phyloP scores from a whole-genome alignment of 179 eudicot species.

The Silene coronaria region DNA sequence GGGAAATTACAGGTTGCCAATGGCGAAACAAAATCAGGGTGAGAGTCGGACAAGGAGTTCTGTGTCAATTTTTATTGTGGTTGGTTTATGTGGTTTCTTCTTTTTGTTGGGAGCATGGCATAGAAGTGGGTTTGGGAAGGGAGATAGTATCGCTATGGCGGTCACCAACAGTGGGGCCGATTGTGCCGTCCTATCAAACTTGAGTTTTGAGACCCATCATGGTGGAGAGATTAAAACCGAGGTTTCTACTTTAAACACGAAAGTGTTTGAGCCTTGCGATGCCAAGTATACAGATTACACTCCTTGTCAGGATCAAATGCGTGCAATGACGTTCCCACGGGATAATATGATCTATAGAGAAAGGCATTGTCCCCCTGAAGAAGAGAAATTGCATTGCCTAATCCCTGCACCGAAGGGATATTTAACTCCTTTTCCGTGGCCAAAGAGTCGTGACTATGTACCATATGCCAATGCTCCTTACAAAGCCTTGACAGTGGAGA shows the following conservation, averaged over 20 bases:
- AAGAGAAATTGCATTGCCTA: slow-evolving; percentile 54
- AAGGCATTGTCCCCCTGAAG: slow-evolving; percentile 59
- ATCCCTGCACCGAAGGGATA: slow-evolving; percentile 74
- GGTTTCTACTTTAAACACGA: slow-evolving; percentile 17
- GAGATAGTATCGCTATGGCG: slow-evolving; percentile 63
- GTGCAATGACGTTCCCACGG: slow-evolving; percentile 62
- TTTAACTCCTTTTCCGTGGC: slow-evolving; percentile 73
- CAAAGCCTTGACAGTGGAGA: slow-evolving; percentile 72
- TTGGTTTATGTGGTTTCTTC: slow-evolving; percentile 63
- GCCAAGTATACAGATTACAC: slow-evolving; percentile 53
- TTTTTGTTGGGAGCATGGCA: slow-evolving; percentile 78
- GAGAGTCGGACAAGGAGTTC: slow-evolving; percentile 57
- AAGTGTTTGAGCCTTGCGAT: slow-evolving; percentile 39
- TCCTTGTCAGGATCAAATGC: slow-evolving; percentile 68
- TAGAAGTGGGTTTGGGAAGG: slow-evolving; percentile 74
- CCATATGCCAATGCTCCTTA: slow-evolving; percentile 78
- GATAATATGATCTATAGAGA: slow-evolving; percentile 64
- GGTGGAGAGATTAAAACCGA: slow-evolving; percentile 36
- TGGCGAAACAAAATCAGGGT: slow-evolving; percentile 49
- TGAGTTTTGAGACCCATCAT: slow-evolving; percentile 64
- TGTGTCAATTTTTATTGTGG: slow-evolving; percentile 47
- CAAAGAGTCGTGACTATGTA: slow-evolving; percentile 74
- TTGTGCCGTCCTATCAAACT: slow-evolving; percentile 48
- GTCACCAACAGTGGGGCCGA: slow-evolving; percentile 53
- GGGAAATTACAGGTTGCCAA: slow-evolving; percentile 23